Evolutionary conservation across 2,329 filamentous ascomycete genomes (phyloP).

Genomic region (Colletotrichum higginsianum): DNA sequence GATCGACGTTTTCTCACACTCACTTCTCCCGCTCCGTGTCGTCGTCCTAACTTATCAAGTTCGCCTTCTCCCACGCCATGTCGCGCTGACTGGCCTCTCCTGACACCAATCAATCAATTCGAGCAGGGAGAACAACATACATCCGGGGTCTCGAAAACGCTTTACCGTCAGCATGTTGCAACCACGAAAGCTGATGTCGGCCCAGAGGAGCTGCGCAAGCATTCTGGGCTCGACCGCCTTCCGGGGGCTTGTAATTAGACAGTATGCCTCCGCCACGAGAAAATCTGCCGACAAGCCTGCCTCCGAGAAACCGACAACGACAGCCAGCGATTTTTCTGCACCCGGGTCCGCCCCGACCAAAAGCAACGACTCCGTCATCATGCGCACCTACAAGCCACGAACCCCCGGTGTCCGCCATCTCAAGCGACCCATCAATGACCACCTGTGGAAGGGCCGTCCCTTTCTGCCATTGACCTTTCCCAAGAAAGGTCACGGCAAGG

Average conservation of each 20-base stretch:
- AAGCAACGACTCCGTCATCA: constrained; percentile 56
- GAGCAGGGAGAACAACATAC: constrained; percentile 11
- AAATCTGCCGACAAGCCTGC: constrained; percentile 22
- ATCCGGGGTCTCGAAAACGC: neutral
- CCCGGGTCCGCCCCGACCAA: constrained; percentile 46
- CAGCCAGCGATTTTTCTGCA: constrained; percentile 41
- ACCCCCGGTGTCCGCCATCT: constrained; percentile 95
- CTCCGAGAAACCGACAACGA: constrained; percentile 42
- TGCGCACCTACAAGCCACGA: constrained; percentile 93
- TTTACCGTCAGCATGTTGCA: constrained; percentile 10
- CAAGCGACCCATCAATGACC: constrained; percentile 92
- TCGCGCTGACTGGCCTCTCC: constrained; percentile 30
- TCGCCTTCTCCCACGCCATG: constrained; percentile 25
- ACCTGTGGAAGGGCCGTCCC: constrained; percentile 94
- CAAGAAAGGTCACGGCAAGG: constrained; percentile 93
- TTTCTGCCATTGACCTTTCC: constrained; percentile 87
- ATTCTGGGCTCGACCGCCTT: constrained; percentile 27
- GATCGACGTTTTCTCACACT: neutral
- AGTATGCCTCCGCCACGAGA: constrained; percentile 35
- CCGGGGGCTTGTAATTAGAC: constrained; percentile 19
- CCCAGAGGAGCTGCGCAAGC: constrained; percentile 25
- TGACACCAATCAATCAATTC: constrained; percentile 9
- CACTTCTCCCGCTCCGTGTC: neutral
- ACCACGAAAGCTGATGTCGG: constrained; percentile 19
- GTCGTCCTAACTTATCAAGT: neutral